A percentile compares a stretch with the other conserved stretches of the same genome.
Evolutionary conservation across 2,329 filamentous ascomycete species (phyloP).

Genomic region (Ascocoryne sarcoides): DNA sequence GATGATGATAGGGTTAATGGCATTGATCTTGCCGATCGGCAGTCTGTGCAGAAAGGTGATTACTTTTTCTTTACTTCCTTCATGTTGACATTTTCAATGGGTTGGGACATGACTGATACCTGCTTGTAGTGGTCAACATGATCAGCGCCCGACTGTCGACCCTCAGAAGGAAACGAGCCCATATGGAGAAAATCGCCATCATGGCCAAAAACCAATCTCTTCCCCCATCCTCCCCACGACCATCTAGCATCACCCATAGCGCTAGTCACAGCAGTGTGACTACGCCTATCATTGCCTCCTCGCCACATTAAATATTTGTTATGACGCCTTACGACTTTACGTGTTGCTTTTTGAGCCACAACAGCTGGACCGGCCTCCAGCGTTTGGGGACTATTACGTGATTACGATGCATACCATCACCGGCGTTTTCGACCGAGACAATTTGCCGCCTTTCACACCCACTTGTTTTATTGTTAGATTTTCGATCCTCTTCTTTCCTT

Average conservation of each 20-base stretch:
- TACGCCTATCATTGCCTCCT: conserved; percentile 26
- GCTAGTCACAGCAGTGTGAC: conserved; percentile 23
- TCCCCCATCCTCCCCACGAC: conserved; percentile 23
- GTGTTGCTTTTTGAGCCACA: background rate
- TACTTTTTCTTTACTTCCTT: conserved; percentile 27
- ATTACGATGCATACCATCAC: background rate
- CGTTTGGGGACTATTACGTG: background rate
- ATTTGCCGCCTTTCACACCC: background rate
- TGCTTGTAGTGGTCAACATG: conserved; percentile 61
- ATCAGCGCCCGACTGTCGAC: conserved; percentile 45
- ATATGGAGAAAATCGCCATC: conserved; percentile 36
- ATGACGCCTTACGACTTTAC: conserved; percentile 3
- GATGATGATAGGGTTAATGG: conserved; percentile 44
- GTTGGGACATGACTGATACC: too few species aligned
- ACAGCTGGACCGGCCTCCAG: background rate
- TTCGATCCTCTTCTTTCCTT: background rate
- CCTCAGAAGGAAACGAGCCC: conserved; percentile 55
- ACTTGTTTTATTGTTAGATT: background rate
- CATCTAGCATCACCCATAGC: conserved; percentile 14
- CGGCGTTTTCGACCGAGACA: background rate
- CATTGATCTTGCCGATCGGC: conserved; percentile 60
- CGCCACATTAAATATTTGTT: conserved; percentile 22
- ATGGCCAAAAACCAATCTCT: conserved; percentile 40
- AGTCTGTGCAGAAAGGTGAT: conserved; percentile 66
- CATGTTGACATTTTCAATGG: conserved; percentile 11